Evolutionary conservation across 2,329 filamentous ascomycete species (phyloP).

Genomic region (Torrubiella hemipterigena): DNA sequence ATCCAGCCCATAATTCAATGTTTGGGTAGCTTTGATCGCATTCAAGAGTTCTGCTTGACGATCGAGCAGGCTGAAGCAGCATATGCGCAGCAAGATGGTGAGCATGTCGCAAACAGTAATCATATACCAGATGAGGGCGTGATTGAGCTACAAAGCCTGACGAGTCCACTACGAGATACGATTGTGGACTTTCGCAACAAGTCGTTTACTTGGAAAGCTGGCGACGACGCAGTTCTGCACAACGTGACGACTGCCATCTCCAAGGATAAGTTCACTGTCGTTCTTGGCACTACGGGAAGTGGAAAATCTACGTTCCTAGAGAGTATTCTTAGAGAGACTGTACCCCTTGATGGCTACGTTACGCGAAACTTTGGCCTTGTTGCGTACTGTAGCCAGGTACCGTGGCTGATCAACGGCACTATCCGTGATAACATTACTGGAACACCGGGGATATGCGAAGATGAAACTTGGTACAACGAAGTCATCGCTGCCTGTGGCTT

Average conservation of each 20-base stretch:
- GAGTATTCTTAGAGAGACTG: constrained; percentile 8
- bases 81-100: neutral
- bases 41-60: constrained; percentile 9
- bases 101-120: too few relatives aligned
- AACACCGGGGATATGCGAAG: neutral
- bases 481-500: constrained; percentile 8
- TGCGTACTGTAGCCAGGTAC: constrained; percentile 9
- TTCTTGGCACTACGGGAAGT: constrained; percentile 5
- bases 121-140: neutral
- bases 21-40: constrained; percentile 13
- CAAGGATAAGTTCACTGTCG: constrained; percentile 1
- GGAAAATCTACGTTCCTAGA: constrained; percentile 9
- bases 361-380: neutral
- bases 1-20: constrained; percentile 1
- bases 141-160: neutral
- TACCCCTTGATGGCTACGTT: neutral
- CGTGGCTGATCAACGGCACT: constrained; percentile 9
- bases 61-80: neutral
- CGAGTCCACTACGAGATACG: too few relatives aligned
- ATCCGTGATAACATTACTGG: constrained; percentile 8
- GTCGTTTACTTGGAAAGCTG: constrained; percentile 1
- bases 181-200: neutral
- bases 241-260: constrained; percentile 1
- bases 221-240: neutral
- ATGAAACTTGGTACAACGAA: constrained; percentile 7